phyloP scores from a whole-genome alignment of 129 eudicot genomes.

The Pseudognaphalium luteoalbum region DNA sequence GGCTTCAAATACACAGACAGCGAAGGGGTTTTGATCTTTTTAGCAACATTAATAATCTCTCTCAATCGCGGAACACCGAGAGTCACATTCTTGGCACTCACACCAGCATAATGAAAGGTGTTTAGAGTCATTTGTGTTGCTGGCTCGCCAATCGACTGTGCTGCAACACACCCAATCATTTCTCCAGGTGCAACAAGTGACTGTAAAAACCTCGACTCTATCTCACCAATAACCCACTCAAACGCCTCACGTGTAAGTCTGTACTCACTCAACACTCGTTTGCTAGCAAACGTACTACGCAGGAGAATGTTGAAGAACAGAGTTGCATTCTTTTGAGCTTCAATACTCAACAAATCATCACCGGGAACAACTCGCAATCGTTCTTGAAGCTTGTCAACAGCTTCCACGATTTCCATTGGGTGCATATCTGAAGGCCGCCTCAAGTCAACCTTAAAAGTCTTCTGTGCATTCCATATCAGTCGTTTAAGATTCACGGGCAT shows the following conservation, averaged over 20 bases:
- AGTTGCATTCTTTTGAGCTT: slow-evolving; percentile 96
- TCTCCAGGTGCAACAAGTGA: slow-evolving; percentile 98
- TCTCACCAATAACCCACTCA: slow-evolving; percentile 97
- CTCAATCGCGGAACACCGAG: slow-evolving; percentile 96
- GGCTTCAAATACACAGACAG: slow-evolving; percentile 86
- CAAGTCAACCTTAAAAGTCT: slow-evolving; percentile 79
- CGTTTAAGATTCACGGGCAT: slow-evolving; percentile 91
- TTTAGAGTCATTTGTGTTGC: slow-evolving; percentile 98
- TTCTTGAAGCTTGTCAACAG: slow-evolving; percentile 93
- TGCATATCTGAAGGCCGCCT: slow-evolving; percentile 94
- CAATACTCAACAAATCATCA: slow-evolving; percentile 85
- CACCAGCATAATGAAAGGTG: slow-evolving; percentile 99
- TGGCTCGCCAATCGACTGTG: slow-evolving; percentile 98
- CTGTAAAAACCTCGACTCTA: slow-evolving; percentile 90
- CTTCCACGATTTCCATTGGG: slow-evolving; percentile 96
- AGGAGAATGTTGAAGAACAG: slow-evolving; percentile 88
- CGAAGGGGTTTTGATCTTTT: slow-evolving; percentile 96
- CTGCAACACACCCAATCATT: slow-evolving; percentile 99
- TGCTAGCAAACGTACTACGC: slow-evolving; percentile 91
- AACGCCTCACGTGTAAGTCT: slow-evolving; percentile 86
- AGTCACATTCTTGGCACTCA: slow-evolving; percentile 97
- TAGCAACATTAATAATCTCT: slow-evolving; percentile 94
- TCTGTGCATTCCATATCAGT: slow-evolving; percentile 84
- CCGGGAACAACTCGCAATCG: slow-evolving; percentile 91
- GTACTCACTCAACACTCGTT: slow-evolving; percentile 82